These are phyloP conservation scores for Blastobotrys proliferans DNA, from an alignment of 1,139 yeast genomes.

Conservation along the genomic window DNA sequence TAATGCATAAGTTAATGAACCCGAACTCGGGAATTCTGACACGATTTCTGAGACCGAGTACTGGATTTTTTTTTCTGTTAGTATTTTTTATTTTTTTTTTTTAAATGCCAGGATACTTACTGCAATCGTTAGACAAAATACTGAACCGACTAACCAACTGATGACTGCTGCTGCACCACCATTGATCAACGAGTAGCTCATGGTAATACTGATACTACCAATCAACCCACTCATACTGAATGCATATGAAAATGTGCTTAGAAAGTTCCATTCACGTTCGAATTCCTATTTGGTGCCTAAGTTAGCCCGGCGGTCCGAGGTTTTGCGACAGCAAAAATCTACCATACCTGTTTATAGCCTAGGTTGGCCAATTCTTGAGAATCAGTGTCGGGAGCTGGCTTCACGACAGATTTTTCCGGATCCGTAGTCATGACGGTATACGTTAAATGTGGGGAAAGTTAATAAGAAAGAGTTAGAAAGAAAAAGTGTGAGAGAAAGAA, in stretches of 20 bases:
- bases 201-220: slow-evolving; percentile 48
- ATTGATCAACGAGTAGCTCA: slow-evolving; percentile 44
- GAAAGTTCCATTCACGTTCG: slow-evolving; percentile 46
- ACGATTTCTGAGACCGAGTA: slow-evolving; percentile 56
- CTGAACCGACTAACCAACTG: slow-evolving; percentile 45
- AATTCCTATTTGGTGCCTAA: slow-evolving; percentile 30
- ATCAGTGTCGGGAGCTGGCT: slow-evolving; percentile 8
- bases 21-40: slow-evolving; percentile 65
- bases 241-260: slow-evolving; percentile 49
- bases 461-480: not conserved
- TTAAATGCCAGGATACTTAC: too few relatives aligned
- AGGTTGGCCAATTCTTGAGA: slow-evolving; percentile 14
- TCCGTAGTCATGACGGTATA: not conserved
- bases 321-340: not conserved
- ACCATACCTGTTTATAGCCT: slow-evolving; percentile 14
- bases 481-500: not conserved
- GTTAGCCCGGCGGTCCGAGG: slow-evolving; percentile 3
- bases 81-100: too few relatives aligned
- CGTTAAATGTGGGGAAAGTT: not conserved
- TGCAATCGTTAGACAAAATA: slow-evolving; percentile 44
- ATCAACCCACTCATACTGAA: slow-evolving; percentile 49
- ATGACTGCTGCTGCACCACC: slow-evolving; percentile 47
- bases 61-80: too few relatives aligned
- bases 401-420: not conserved
- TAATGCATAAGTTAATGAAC: slow-evolving; percentile 58